phyloP scores from a whole-genome alignment of 108 stramenopile species.

The Pseudonitzschia multiseries region DNA sequence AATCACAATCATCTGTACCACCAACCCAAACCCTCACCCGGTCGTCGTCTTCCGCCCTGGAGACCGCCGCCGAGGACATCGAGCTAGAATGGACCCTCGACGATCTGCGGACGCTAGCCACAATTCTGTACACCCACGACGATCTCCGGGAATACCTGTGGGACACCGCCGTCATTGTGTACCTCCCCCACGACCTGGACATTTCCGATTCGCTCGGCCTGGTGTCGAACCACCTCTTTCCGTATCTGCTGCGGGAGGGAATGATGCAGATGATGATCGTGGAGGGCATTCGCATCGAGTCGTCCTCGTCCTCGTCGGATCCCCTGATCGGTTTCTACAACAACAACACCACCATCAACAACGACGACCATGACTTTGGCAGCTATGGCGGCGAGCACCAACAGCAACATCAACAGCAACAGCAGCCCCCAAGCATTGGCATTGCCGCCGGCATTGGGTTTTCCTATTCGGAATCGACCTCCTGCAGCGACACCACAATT shows the following conservation, averaged over 20 bases:
- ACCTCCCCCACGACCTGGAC: conserved; percentile 36
- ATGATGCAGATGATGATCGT: conserved; percentile 36
- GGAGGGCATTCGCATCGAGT: conserved; percentile 9
- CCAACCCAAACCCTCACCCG: no score
- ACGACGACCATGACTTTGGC: not conserved
- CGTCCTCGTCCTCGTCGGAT: not conserved
- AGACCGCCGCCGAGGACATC: not conserved
- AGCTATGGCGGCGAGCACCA: not conserved
- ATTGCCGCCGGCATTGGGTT: not conserved
- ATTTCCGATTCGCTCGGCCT: conserved; percentile 19
- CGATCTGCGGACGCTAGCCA: conserved; percentile 21
- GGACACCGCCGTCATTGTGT: conserved; percentile 28
- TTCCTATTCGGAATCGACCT: conserved; percentile 14
- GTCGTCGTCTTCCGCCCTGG: no score
- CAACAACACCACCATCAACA: not conserved
- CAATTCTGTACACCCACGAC: conserved; percentile 6
- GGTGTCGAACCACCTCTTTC: conserved; percentile 26
- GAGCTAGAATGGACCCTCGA: conserved; percentile 29
- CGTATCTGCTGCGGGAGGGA: conserved; percentile 34
- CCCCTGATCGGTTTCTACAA: no score
- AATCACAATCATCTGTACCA: no score
- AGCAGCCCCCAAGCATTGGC: no score
- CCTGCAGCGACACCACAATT: conserved; percentile 15
- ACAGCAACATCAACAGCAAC: no score
- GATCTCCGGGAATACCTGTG: conserved; percentile 33